A percentile compares a stretch with the other conserved stretches of the same genome.
Conservation (phyloP, 257 asterid genomes). For the Plantago major region DNA sequence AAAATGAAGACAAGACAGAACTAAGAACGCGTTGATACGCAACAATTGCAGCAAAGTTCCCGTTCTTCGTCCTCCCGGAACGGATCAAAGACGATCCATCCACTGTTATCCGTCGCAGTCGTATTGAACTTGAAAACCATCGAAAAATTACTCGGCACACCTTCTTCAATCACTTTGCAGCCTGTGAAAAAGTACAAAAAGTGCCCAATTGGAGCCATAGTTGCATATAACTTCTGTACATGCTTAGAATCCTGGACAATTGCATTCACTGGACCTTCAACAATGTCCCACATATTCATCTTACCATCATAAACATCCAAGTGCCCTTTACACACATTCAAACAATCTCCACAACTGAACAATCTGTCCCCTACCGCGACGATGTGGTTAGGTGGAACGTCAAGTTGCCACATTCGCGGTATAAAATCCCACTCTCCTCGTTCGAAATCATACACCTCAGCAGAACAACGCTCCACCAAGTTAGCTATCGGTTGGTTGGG, state of each 20-base stretch:
- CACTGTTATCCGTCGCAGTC: conserved; percentile 16
- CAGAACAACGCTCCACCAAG: conserved; percentile 40
- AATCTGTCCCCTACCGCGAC: conserved; percentile 29
- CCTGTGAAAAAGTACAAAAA: conserved; percentile 38
- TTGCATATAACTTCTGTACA: conserved; percentile 27
- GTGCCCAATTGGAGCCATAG: conserved; percentile 37
- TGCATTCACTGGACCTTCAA: conserved; percentile 36
- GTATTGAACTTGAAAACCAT: conserved; percentile 40
- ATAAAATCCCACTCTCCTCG: conserved; percentile 33
- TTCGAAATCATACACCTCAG: conserved; percentile 36
- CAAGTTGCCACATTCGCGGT: conserved; percentile 47
- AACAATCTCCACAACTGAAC: conserved; percentile 48
- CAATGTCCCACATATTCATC: conserved; percentile 35
- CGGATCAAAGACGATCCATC: conserved; percentile 36
- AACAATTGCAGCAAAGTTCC: conserved; percentile 44
- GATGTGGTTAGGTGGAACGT: conserved; percentile 56
- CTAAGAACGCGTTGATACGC: conserved; percentile 30
- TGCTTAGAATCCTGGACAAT: not conserved
- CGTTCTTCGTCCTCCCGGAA: conserved; percentile 21
- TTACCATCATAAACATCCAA: conserved; percentile 38
- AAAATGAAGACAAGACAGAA: not conserved
- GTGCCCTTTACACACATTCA: conserved; percentile 52
- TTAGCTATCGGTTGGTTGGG: conserved; percentile 6
- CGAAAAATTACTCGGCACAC: conserved; percentile 21
- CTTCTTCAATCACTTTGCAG: conserved; percentile 19